These are phyloP conservation scores for Durusdinium trenchii DNA, from an alignment of 73 alveolate genomes.

Conservation along the genomic window DNA sequence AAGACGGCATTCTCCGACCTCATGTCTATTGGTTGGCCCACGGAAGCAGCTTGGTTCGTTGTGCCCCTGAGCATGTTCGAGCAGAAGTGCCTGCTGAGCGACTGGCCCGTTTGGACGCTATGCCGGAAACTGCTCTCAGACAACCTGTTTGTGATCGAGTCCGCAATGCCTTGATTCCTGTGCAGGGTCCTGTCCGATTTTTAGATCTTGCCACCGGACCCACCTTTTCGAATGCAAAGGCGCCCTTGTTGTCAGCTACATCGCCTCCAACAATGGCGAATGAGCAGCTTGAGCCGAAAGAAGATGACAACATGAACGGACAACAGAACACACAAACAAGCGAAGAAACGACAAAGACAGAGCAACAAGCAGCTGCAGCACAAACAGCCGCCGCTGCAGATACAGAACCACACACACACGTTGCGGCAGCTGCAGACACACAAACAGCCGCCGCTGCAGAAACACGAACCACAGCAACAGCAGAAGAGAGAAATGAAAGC, in stretches of 20 bases:
- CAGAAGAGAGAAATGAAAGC: background rate
- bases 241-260: background rate
- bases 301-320: background rate
- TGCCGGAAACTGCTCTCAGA: background rate
- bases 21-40: conserved; percentile 62
- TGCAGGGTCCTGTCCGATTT: conserved; percentile 28
- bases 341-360: too few relatives aligned
- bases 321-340: background rate
- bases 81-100: background rate
- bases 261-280: background rate
- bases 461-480: background rate
- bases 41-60: conserved; percentile 30
- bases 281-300: background rate
- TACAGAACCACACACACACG: background rate
- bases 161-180: background rate
- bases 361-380: too few relatives aligned
- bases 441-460: background rate
- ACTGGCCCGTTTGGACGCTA: background rate
- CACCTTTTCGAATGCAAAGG: background rate
- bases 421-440: background rate
- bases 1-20: background rate
- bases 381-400: background rate
- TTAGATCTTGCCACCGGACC: background rate
- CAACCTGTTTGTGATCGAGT: background rate
- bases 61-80: conserved; percentile 51